These are phyloP conservation scores for Ceratobasidium sp. DNA, from an alignment of 1,284 basidiomycete species.

Conservation along the genomic window DNA sequence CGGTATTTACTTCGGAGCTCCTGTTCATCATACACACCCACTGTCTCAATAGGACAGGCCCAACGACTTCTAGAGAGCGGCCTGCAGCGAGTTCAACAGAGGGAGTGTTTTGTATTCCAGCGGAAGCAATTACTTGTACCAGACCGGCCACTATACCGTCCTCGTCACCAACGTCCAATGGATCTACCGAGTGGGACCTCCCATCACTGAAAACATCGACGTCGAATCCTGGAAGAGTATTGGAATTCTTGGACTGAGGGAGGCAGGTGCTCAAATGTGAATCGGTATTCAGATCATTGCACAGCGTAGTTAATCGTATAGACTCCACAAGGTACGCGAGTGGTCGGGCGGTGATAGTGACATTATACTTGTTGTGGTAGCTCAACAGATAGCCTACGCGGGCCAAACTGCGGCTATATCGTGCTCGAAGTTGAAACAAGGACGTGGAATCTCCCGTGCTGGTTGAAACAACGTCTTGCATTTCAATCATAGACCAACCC, in stretches of 20 bases:
- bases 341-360: neutral
- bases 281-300: neutral
- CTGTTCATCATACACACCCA: neutral
- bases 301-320: neutral
- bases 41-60: neutral
- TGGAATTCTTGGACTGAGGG: neutral
- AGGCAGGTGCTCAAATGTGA: neutral
- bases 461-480: no score
- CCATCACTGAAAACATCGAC: neutral
- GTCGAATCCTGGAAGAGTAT: neutral
- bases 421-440: constrained; percentile 9
- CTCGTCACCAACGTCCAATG: neutral
- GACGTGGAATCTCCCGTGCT: neutral
- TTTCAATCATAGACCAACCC: neutral
- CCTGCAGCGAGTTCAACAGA: neutral
- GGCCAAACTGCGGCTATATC: neutral
- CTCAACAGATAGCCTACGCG: constrained; percentile 1
- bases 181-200: neutral
- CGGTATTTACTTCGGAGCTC: neutral
- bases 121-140: neutral
- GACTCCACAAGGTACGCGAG: neutral
- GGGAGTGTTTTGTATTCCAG: neutral
- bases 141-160: neutral
- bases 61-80: neutral
- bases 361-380: neutral